Base-by-base conservation (phyloP, 768 basidiomycete genomes). In the Pleurotus giganteus region DNA sequence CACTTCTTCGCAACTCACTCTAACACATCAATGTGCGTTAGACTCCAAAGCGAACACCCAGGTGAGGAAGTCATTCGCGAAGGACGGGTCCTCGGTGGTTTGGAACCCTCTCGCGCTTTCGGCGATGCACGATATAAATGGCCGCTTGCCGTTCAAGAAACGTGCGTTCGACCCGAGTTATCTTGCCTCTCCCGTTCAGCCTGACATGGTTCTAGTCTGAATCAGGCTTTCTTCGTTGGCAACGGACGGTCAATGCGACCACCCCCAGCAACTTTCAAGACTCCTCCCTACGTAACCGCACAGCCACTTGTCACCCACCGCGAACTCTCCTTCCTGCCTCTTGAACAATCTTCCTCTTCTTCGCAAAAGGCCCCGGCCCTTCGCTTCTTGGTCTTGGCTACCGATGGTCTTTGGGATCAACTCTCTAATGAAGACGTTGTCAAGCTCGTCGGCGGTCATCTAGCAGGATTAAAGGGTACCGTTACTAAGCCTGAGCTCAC, bases 101-200 rank as follows among this genome's bases (percentile, higher is more conserved):
- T 97, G 17, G 92, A 97, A 67, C 94, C 94, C 36, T 81, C 82
- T 47, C 82, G 91, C 49, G 89, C 91, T 12, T 95, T 96, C 62
- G 92, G 92, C 51, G 93, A 95, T 69, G 86, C 91, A 6, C 79
- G 89, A 32, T 95, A 95, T 73, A 94, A 96, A 68, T 94, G 91
- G 91, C 74, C 86, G 34, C 78, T 79, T 39, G 79, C 80, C 43
- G 73, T 89, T 11, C 90, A 93, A 65, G 80, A 87, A 65, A 74
- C 78, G 89, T 91, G 64, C 69, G 82, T 68, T 44, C 23, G 13
- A 39, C 36, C n/a, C n/a, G n/a, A n/a, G n/a, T n/a, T n/a, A 44
- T 44, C 31, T 47, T 53, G 49, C 42, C 49, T 39, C 52, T 43
- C 6, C 41, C 7, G 2, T 4, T 15, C 47, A 37, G 31, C 23